Evolutionary conservation across 805 yeast genomes (phyloP).

Genomic region (Yarrowia sp.): DNA sequence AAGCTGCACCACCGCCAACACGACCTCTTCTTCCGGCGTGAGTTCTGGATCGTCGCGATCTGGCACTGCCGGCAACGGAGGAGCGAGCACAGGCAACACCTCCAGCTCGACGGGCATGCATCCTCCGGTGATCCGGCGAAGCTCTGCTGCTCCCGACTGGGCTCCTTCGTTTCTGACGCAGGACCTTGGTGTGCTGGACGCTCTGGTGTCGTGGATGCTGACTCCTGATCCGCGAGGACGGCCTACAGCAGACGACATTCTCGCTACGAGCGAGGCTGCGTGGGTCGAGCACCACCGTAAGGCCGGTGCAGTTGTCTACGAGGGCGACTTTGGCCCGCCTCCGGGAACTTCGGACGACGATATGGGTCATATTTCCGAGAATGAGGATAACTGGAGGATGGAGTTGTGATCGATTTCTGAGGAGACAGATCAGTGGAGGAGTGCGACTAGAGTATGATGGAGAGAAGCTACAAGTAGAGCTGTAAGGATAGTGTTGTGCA

Average conservation of each 20-base stretch:
- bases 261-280: slow-evolving; percentile 68
- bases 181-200: slow-evolving; percentile 69
- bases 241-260: slow-evolving; percentile 74
- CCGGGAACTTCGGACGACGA: slow-evolving; percentile 44
- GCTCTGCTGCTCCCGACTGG: slow-evolving; percentile 55
- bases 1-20: slow-evolving; percentile 13
- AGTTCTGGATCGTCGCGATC: neutral
- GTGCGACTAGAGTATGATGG: too few species aligned
- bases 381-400: slow-evolving; percentile 25
- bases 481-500: too few species aligned
- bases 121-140: slow-evolving; percentile 4
- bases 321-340: slow-evolving; percentile 90
- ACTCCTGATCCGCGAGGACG: slow-evolving; percentile 76
- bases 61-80: slow-evolving; percentile 15
- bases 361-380: slow-evolving; percentile 31
- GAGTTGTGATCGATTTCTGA: neutral
- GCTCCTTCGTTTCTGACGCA: slow-evolving; percentile 82
- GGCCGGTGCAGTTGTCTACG: slow-evolving; percentile 92
- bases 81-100: slow-evolving; percentile 12
- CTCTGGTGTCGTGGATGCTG: slow-evolving; percentile 82
- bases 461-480: too few species aligned
- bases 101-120: slow-evolving; percentile 34
- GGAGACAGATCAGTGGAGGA: neutral
- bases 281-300: slow-evolving; percentile 76
- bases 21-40: neutral